These are phyloP conservation scores for Ogataea degrootiae DNA, from an alignment of 805 yeast genomes.

Conservation along the genomic window DNA sequence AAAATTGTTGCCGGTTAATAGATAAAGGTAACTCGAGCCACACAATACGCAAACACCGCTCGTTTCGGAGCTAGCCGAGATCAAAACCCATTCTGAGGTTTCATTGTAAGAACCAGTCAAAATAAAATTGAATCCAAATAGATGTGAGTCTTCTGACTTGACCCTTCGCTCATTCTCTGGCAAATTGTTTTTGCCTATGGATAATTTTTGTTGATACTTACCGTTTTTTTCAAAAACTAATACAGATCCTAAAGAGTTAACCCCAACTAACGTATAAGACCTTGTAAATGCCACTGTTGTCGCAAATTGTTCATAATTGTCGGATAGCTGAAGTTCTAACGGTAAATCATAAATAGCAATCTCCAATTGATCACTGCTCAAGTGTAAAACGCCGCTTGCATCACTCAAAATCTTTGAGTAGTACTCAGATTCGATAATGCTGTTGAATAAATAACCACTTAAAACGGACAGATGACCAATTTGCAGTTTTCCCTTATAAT, in stretches of 20 bases:
- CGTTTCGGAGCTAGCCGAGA: slow-evolving; percentile 26
- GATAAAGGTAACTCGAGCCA: slow-evolving; percentile 37
- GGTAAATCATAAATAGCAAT: slow-evolving; percentile 19
- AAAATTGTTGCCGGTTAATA: slow-evolving; percentile 1
- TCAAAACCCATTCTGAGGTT: slow-evolving; percentile 25
- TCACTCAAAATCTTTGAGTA: background rate
- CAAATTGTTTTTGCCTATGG: background rate
- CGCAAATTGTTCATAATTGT: slow-evolving; percentile 41
- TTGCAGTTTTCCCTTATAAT: slow-evolving; percentile 23
- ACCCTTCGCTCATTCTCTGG: slow-evolving; percentile 4
- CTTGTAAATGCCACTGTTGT: slow-evolving; percentile 26
- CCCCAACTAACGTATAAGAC: slow-evolving; percentile 30
- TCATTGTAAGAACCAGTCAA: slow-evolving; percentile 16
- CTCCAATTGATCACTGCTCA: slow-evolving; percentile 7
- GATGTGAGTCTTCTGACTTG: slow-evolving; percentile 19
- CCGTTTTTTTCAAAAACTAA: slow-evolving; percentile 28
- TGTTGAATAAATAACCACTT: slow-evolving; percentile 20
- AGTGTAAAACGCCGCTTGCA: background rate
- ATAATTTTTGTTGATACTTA: background rate
- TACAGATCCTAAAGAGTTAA: slow-evolving; percentile 35
- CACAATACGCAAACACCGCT: slow-evolving; percentile 28
- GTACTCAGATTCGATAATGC: background rate
- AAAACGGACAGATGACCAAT: slow-evolving; percentile 32
- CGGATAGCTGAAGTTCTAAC: slow-evolving; percentile 2
- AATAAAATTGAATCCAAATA: slow-evolving; percentile 26